phyloP scores from a whole-genome alignment of 2,329 filamentous ascomycete genomes.

The Ophiognomonia clavigignenti-juglandacearum region DNA sequence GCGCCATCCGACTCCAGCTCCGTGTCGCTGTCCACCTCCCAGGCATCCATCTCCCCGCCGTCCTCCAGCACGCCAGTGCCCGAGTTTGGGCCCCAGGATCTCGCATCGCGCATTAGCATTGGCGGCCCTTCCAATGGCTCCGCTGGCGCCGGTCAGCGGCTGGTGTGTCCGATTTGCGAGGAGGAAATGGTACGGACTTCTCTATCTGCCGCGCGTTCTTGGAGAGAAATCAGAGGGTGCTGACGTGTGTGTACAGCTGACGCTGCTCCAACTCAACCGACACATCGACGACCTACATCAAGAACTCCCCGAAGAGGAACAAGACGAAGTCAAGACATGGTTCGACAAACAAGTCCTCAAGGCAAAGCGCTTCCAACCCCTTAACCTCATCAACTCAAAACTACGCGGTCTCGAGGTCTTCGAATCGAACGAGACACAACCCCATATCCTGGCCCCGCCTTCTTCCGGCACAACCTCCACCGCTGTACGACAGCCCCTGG shows the following conservation, averaged over 20 bases:
- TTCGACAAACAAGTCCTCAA: constrained; percentile 93
- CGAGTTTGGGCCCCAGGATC: constrained; percentile 64
- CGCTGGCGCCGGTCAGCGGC: constrained; percentile 53
- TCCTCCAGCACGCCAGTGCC: constrained; percentile 59
- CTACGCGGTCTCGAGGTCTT: constrained; percentile 89
- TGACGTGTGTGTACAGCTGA: constrained; percentile 57
- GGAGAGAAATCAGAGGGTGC: constrained; percentile 2
- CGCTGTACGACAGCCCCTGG: constrained; percentile 32
- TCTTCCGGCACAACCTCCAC: constrained; percentile 34
- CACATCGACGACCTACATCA: constrained; percentile 84
- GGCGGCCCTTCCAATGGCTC: constrained; percentile 47
- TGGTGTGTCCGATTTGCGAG: constrained; percentile 95
- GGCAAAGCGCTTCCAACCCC: constrained; percentile 86
- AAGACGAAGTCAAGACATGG: constrained; percentile 95
- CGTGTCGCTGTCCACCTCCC: constrained; percentile 66
- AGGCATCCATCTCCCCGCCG: constrained; percentile 47
- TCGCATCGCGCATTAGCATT: constrained; percentile 75
- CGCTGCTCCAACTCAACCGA: constrained; percentile 83
- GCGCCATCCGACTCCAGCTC: constrained; percentile 61
- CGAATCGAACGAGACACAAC: constrained; percentile 74
- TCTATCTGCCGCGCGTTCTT: too few relatives aligned
- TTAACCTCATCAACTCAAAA: constrained; percentile 89
- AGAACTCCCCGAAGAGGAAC: constrained; percentile 80
- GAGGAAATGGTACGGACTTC: constrained; percentile 80
- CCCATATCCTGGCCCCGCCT: constrained; percentile 28